Percentiles rank a stretch among this genome's conserved stretches.
Evolutionary conservation across 768 basidiomycete species (phyloP).

Genomic region (Calocera cornea): DNA sequence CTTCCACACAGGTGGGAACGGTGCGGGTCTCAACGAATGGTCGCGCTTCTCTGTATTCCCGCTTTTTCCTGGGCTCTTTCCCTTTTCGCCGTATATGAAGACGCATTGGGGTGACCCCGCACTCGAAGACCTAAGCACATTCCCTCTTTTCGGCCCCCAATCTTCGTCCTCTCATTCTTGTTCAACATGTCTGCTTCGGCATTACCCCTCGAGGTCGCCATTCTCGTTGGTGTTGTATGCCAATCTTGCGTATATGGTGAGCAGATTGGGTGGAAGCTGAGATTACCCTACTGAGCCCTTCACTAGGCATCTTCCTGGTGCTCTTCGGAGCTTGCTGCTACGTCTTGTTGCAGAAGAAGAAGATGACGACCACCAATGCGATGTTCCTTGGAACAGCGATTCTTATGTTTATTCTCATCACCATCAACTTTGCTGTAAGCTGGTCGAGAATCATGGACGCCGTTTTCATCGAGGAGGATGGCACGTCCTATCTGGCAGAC

Average conservation of each 20-base stretch:
- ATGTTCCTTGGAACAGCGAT: conserved; percentile 25
- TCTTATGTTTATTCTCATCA: conserved; percentile 25
- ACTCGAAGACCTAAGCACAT: not conserved
- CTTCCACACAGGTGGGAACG: not conserved
- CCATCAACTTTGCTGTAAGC: conserved; percentile 14
- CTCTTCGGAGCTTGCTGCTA: conserved; percentile 24
- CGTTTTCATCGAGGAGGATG: not conserved
- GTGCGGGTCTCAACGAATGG: not conserved
- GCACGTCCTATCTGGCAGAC: not conserved
- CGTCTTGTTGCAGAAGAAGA: conserved; percentile 22
- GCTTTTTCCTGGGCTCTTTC: not conserved
- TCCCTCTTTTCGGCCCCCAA: not conserved
- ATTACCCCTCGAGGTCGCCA: not conserved
- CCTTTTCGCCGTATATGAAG: not conserved
- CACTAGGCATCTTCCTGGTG: conserved; percentile 22
- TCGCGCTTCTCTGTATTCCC: not conserved
- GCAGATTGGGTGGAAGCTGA: conserved; percentile 5
- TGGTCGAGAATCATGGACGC: not conserved
- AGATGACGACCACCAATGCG: conserved; percentile 21
- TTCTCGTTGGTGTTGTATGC: conserved; percentile 19
- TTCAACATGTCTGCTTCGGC: not conserved
- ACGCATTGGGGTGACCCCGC: not conserved
- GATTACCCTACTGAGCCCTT: not conserved
- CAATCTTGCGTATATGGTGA: conserved; percentile 20
- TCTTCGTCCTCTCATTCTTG: not conserved